phyloP scores from a whole-genome alignment of 164 flowering plant species.

The Kingdonia uniflora region DNA sequence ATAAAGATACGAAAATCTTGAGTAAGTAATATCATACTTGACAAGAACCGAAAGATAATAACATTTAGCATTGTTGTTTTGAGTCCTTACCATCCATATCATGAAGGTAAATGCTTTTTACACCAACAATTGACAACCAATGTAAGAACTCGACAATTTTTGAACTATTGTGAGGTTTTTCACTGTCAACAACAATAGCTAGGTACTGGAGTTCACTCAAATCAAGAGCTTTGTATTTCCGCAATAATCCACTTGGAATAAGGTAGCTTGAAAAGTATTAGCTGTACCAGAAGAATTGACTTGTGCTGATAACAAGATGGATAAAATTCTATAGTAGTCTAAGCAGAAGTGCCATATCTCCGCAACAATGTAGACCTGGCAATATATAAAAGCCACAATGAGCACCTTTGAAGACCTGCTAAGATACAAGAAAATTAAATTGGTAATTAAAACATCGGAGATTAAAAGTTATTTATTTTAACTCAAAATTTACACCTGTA shows the following conservation, averaged over 20 bases:
- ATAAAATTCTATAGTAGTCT: conserved; percentile 40
- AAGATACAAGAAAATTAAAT: no score
- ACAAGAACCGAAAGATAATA: no score
- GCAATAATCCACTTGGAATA: conserved; percentile 36
- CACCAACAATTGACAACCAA: conserved; percentile 59
- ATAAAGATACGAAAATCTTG: no score
- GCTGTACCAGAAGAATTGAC: conserved; percentile 25
- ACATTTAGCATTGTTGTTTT: background rate
- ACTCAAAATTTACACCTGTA: no score
- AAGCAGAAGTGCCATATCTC: conserved; percentile 10
- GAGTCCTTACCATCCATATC: conserved; percentile 60
- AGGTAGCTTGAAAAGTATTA: conserved; percentile 31
- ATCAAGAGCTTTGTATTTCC: conserved; percentile 32
- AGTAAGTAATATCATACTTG: background rate
- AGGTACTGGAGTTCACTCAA: conserved; percentile 43
- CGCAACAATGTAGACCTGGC: no score
- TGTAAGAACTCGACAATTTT: conserved; percentile 49
- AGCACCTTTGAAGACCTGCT: no score
- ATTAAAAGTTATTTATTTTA: no score
- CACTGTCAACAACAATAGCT: conserved; percentile 80
- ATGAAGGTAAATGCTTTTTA: conserved; percentile 63
- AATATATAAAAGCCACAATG: no score
- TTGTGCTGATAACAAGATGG: conserved; percentile 38
- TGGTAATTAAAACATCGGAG: no score
- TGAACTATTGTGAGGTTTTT: conserved; percentile 51